Conservation (phyloP, 228 moss, liverwort and hornwort species). For the Sphagnum magellanicum region DNA sequence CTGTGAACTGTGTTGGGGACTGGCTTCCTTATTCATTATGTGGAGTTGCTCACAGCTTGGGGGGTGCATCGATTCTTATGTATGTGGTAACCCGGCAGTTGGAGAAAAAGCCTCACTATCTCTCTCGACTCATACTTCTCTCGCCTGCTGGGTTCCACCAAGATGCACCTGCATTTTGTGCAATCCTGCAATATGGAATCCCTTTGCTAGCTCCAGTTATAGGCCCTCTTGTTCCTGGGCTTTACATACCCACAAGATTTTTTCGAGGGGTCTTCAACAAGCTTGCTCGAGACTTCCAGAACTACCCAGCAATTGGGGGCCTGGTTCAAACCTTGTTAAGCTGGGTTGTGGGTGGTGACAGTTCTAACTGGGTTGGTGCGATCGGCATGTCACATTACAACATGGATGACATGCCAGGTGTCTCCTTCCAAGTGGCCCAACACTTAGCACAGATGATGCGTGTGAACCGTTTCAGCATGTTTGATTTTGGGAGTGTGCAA, state of each 20-base stretch:
- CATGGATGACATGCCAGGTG: slow-evolving; percentile 96
- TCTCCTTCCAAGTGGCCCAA: slow-evolving; percentile 55
- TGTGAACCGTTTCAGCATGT: slow-evolving; percentile 57
- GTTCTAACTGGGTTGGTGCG: slow-evolving; percentile 90
- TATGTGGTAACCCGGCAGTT: slow-evolving; percentile 65
- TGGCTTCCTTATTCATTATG: slow-evolving; percentile 72
- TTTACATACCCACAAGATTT: slow-evolving; percentile 88
- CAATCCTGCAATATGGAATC: slow-evolving; percentile 26
- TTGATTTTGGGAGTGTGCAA: slow-evolving; percentile 47
- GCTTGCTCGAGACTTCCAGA: slow-evolving; percentile 80
- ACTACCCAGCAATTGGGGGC: slow-evolving; percentile 83
- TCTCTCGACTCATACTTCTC: slow-evolving; percentile 71
- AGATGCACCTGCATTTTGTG: slow-evolving; percentile 49
- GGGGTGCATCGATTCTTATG: slow-evolving; percentile 87
- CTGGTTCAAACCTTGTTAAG: slow-evolving; percentile 76
- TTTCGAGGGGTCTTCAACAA: slow-evolving; percentile 88
- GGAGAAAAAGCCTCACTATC: slow-evolving; percentile 68
- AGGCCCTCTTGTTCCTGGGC: slow-evolving; percentile 58
- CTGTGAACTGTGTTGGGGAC: slow-evolving; percentile 17
- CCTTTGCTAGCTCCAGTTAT: slow-evolving; percentile 51
- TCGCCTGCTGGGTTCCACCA: slow-evolving; percentile 92
- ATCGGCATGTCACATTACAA: slow-evolving; percentile 91
- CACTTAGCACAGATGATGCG: slow-evolving; percentile 93
- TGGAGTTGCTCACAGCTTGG: slow-evolving; percentile 85
- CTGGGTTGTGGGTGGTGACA: slow-evolving; percentile 63